Percentiles rank a stretch among this genome's conserved stretches.
Evolutionary conservation across 257 asterid species (phyloP).

Genomic region (Nicotiana noctiflora): DNA sequence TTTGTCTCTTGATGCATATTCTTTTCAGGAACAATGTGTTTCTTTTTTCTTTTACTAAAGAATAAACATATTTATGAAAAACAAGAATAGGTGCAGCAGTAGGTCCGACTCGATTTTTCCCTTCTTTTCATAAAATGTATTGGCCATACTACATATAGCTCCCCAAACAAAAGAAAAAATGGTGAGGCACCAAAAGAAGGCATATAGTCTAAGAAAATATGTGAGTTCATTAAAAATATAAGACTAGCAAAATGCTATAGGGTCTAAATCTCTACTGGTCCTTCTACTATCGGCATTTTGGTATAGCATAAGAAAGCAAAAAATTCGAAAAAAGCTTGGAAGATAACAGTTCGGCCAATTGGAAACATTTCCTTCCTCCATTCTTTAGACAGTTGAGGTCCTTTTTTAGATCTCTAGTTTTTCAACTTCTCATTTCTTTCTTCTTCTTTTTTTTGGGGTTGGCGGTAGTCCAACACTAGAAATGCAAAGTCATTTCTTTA

Average conservation of each 20-base stretch:
- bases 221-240: not conserved
- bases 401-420: not conserved
- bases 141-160: not conserved
- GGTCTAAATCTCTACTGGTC: not conserved
- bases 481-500: not conserved
- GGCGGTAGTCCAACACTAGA: not conserved
- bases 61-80: not conserved
- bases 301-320: not conserved
- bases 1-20: not conserved
- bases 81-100: not conserved
- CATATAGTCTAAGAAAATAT: not conserved
- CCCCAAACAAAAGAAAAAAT: not conserved
- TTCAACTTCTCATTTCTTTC: not conserved
- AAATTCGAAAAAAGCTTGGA: not conserved
- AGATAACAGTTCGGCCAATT: not conserved
- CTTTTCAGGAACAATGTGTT: not conserved
- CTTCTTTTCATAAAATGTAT: not conserved
- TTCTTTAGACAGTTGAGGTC: not conserved
- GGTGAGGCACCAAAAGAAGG: not conserved
- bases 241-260: not conserved
- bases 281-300: not conserved
- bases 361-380: not conserved
- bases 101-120: not conserved
- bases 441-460: too few relatives aligned
- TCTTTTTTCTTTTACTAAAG: not conserved